Evolutionary conservation across 352 stramenopile genomes (phyloP).

Genomic region (Globisporangium paroecandrum): DNA sequence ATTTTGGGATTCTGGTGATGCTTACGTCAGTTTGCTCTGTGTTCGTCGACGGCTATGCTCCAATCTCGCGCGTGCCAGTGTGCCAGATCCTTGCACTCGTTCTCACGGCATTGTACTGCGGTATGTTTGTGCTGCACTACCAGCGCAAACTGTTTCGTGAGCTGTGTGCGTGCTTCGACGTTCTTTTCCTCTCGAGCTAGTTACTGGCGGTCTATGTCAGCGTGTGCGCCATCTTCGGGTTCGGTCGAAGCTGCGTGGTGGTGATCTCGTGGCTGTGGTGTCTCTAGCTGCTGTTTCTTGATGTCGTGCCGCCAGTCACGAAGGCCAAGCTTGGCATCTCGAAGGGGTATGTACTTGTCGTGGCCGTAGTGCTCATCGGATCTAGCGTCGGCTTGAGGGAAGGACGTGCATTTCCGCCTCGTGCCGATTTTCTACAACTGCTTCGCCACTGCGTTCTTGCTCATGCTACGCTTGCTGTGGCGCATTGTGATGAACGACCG

Average conservation of each 20-base stretch:
- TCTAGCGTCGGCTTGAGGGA: background rate
- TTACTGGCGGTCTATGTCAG: conserved; percentile 15
- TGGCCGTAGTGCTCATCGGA: conserved; percentile 5
- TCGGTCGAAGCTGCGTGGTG: background rate
- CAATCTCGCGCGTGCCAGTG: background rate
- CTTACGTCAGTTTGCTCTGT: background rate
- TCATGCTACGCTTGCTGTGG: conserved; percentile 22
- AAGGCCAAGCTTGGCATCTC: conserved; percentile 12
- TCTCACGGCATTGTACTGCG: background rate
- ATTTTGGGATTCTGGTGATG: background rate
- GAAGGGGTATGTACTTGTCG: background rate
- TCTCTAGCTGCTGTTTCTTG: conserved; percentile 20
- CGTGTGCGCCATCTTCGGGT: conserved; percentile 23
- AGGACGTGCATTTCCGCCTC: conserved; percentile 16
- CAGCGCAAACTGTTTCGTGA: conserved; percentile 11
- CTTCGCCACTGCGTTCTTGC: conserved; percentile 14
- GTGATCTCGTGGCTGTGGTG: conserved; percentile 20
- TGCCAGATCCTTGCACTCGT: background rate
- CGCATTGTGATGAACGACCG: conserved; percentile 8
- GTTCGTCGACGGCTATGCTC: background rate
- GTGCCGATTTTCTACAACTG: conserved; percentile 25
- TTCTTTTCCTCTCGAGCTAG: conserved; percentile 26
- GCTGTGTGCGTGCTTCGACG: conserved; percentile 25
- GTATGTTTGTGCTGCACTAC: background rate
- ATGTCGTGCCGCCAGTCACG: conserved; percentile 19